phyloP scores from a whole-genome alignment of 2,329 filamentous ascomycete genomes.

The Moelleriella libera region DNA sequence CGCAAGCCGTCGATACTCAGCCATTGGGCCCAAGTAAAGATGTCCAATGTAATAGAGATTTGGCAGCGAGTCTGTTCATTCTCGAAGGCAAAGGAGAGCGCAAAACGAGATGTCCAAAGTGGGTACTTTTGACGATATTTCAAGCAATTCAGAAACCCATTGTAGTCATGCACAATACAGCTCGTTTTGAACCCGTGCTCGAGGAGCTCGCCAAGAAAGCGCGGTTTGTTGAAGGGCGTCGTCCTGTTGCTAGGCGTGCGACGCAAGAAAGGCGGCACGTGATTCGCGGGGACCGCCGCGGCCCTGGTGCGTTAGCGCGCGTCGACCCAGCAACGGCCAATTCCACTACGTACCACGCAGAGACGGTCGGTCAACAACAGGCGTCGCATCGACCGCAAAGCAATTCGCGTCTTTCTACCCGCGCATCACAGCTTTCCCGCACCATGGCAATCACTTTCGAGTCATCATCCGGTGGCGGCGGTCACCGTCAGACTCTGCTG shows the following conservation, averaged over 20 bases:
- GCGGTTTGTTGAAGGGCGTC: too few species aligned
- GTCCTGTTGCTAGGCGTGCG: too few species aligned
- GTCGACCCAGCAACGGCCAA: constrained; percentile 2
- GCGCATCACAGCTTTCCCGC: neutral
- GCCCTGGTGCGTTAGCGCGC: constrained; percentile 3
- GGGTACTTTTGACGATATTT: too few species aligned
- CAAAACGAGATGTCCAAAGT: too few species aligned
- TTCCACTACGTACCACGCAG: neutral
- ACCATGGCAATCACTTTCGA: constrained; percentile 50
- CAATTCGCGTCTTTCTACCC: neutral
- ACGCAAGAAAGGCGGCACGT: constrained; percentile 7
- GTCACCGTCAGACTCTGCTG: constrained; percentile 41
- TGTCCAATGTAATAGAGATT: constrained; percentile 11
- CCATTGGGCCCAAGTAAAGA: constrained; percentile 20
- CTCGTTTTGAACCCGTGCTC: too few species aligned
- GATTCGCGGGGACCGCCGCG: constrained; percentile 1
- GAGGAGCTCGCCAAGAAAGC: too few species aligned
- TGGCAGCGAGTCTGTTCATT: neutral
- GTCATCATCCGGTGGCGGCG: constrained; percentile 51
- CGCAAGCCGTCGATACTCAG: constrained; percentile 17
- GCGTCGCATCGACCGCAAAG: neutral
- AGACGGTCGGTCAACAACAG: neutral
- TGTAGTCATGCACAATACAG: too few species aligned
- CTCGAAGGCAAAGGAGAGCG: neutral
- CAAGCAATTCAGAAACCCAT: too few species aligned